phyloP scores from a whole-genome alignment of 768 basidiomycete genomes.

The Hebeloma cylindrosporum region DNA sequence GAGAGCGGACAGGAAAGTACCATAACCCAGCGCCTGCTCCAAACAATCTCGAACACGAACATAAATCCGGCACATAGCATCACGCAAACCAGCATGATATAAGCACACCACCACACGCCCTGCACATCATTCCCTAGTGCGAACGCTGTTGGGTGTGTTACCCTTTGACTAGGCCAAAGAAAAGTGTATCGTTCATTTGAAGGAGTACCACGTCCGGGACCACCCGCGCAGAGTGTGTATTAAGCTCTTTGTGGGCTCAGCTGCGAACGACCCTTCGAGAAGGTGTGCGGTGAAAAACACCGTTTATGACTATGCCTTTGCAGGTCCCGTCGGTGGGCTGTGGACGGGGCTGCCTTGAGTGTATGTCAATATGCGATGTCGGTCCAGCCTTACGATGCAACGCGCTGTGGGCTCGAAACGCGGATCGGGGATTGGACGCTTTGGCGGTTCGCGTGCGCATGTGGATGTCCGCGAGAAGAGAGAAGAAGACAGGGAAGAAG shows the following conservation, averaged over 20 bases:
- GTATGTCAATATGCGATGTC: conserved; percentile 17
- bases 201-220: conserved; percentile 28
- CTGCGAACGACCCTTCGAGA: conserved; percentile 18
- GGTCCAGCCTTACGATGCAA: conserved; percentile 27
- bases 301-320: conserved; percentile 29
- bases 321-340: conserved; percentile 18
- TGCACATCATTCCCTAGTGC: too few species aligned
- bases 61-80: background rate
- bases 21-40: background rate
- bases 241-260: conserved; percentile 20
- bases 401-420: conserved; percentile 18
- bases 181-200: conserved; percentile 15
- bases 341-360: conserved; percentile 21
- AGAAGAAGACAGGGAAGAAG: background rate
- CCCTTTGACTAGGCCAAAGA: background rate
- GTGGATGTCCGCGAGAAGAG: background rate
- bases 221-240: conserved; percentile 17
- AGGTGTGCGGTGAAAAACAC: conserved; percentile 1
- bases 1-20: too few species aligned
- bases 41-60: background rate
- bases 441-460: conserved; percentile 11
- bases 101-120: background rate
- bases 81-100: background rate
- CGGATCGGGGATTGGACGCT: conserved; percentile 24
- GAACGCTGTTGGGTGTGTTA: conserved; percentile 15